These are phyloP conservation scores for Leptographium galeiforme DNA, from an alignment of 2,329 filamentous ascomycete genomes.

Conservation along the genomic window DNA sequence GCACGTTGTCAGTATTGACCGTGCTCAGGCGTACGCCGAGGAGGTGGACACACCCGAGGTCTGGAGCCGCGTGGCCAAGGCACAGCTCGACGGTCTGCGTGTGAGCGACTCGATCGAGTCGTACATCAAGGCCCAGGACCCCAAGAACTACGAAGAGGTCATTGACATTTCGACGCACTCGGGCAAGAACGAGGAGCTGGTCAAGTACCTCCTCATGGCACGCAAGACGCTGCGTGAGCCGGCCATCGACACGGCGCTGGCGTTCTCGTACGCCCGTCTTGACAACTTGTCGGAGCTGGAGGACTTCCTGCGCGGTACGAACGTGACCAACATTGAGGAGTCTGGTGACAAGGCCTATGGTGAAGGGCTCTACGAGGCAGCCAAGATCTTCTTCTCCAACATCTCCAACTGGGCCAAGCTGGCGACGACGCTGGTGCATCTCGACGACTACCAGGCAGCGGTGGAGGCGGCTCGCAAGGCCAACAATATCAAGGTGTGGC, in stretches of 20 bases:
- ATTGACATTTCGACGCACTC: slow-evolving; percentile 92
- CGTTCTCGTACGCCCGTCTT: slow-evolving; percentile 84
- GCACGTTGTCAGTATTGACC: slow-evolving; percentile 94
- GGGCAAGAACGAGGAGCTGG: slow-evolving; percentile 92
- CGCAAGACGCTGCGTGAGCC: slow-evolving; percentile 93
- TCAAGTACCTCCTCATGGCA: slow-evolving; percentile 94
- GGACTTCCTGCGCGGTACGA: slow-evolving; percentile 85
- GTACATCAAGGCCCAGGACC: slow-evolving; percentile 89
- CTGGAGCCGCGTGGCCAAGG: slow-evolving; percentile 97
- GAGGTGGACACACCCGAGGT: slow-evolving; percentile 88
- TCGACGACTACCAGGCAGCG: slow-evolving; percentile 91
- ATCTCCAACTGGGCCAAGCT: slow-evolving; percentile 99
- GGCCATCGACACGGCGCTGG: slow-evolving; percentile 82
- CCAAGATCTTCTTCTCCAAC: slow-evolving; percentile 97
- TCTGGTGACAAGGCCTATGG: slow-evolving; percentile 97
- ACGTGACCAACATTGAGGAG: slow-evolving; percentile 90
- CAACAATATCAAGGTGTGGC: slow-evolving; percentile 99
- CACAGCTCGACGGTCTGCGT: slow-evolving; percentile 88
- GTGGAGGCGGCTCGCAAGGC: slow-evolving; percentile 97
- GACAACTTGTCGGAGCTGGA: slow-evolving; percentile 88
- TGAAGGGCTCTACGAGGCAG: slow-evolving; percentile 86
- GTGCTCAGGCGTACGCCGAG: slow-evolving; percentile 89
- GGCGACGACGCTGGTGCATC: slow-evolving; percentile 91
- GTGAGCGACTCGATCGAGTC: slow-evolving; percentile 89
- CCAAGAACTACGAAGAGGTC: slow-evolving; percentile 86